phyloP scores from a whole-genome alignment of 805 yeast species.

The Pichia phayaonensis region DNA sequence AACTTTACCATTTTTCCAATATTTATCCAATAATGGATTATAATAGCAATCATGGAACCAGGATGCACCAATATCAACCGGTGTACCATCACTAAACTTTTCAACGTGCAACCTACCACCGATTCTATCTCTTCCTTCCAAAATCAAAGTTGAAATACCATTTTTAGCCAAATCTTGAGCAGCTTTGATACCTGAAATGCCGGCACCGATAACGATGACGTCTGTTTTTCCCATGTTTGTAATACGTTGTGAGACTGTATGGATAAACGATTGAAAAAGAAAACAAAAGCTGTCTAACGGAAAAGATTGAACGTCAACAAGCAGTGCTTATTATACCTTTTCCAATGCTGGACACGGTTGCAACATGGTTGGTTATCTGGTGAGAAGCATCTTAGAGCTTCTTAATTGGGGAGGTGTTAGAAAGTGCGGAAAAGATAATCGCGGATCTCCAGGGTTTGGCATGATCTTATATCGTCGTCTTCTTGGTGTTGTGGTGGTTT shows the following conservation, averaged over 20 bases:
- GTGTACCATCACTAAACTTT: constrained; percentile 19
- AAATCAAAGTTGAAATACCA: constrained; percentile 33
- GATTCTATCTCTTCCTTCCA: constrained; percentile 47
- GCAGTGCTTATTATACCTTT: no score
- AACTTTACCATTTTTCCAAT: constrained; percentile 23
- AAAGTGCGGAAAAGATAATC: not conserved
- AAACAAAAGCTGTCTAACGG: not conserved
- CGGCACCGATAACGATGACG: constrained; percentile 47
- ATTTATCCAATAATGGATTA: constrained; percentile 53
- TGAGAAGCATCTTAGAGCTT: not conserved
- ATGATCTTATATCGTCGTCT: no score
- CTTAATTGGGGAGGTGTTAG: not conserved
- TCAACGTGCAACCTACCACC: constrained; percentile 63
- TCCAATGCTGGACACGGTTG: not conserved
- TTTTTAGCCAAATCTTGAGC: constrained; percentile 32
- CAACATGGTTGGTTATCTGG: not conserved
- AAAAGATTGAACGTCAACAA: no score
- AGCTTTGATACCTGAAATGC: constrained; percentile 46
- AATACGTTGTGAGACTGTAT: not conserved
- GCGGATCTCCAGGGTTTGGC: no score
- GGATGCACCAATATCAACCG: constrained; percentile 75
- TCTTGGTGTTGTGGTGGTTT: no score
- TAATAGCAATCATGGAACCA: constrained; percentile 83
- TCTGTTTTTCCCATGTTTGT: constrained; percentile 1
- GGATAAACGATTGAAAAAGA: not conserved